Base-by-base conservation (phyloP, 106 monocot species). In the Posidonia australis region DNA sequence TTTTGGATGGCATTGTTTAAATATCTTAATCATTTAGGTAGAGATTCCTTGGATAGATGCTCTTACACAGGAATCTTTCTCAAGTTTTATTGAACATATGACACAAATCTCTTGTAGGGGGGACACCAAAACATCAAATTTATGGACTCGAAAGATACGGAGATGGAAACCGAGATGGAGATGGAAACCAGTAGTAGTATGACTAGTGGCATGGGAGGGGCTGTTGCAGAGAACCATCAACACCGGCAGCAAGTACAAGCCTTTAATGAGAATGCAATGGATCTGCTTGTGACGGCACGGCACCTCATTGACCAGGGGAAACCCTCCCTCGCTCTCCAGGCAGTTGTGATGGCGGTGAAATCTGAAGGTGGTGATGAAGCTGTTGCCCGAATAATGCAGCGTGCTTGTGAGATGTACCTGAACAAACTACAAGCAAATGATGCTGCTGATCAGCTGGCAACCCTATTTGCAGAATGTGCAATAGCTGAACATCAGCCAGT, bases 401-500 rank as follows among this genome's bases (percentile, higher is more conserved):
- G 87, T 67, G 91, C 90, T 12, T 84, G 86, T 42, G 79, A 79
- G 64, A 84, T 91, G 25, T 98, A 91, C 70, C 46, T 63, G 26
- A 88, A 76, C 72, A 78, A 67, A 67, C 4, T 78, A 41, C 82
- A 83, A 30, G 58, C 72, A 23, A 76, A 62, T 16, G 22, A 77
- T 31, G 73, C 77, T 25, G 72, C 67, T 1, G 84, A 85, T 46
- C 77, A 98, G 51, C 65, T 98, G 46, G 82, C 98, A 7, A 80
- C 91, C 24, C 67, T 98, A 52, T 89, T 98, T 60, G 98, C 98
- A 17, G 82, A 85, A 64, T 98, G 98, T 53, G 90, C 83, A 9
- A 87, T 98, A 42, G 84, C 77, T n/a, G 98, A 98, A 65, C 80
- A 82, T 16, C 78, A 72, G 12, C 77, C 83, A 20, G 13, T 46